Evolutionary conservation across 2,329 filamentous ascomycete genomes (phyloP), one percentile per base, ranked within the genome.

Genomic region (Coleophoma crateriformis): DNA sequence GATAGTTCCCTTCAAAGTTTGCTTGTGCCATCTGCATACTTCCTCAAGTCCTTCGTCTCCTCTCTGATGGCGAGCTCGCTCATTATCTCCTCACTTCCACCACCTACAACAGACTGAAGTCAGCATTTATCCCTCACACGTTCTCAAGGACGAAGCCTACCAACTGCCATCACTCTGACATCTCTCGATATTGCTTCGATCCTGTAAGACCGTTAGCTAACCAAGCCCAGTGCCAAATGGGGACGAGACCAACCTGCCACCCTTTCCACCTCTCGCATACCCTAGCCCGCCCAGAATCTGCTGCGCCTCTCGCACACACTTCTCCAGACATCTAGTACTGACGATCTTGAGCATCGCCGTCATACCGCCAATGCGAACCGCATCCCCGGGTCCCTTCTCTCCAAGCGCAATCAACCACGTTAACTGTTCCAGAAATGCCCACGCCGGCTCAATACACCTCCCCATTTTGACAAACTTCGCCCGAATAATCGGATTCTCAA

Each of bases 381-480:
- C 42, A 17, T 19, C 19, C 4, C 3, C 12, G 6, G 7, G 12
- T 3, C 19, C 39, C 22, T 50, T 46, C 35, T 38, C 34, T 3
- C 47, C 39, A 35, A 47, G n/a, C 22, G 47, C 51, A 45, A 51
- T 53, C 48, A 50, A 15, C 44, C 45, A 77, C 2, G 75, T 76
- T 2, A 82, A 67, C 59, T 82, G 78, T 58, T 83, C 79, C 51
- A 82, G 62, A 69, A 78, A 82, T 0, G 78, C 76, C 65, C 77
- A 80, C 44, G 79, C 75, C 0, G 75, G 73, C 53, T 82, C 79
- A 12, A 83, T 72, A 13, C 12, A 17, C 12, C 39, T n/a, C 19
- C 39, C 78, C 33, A 82, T 69, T 33, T 75, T 77, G n/a, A 75
- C 73, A 19, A 84, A 68, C 59, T 83, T 83, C 34, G 74, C 67